These are phyloP conservation scores for Yarrowia sp. DNA, from an alignment of 805 yeast species.

Conservation along the genomic window DNA sequence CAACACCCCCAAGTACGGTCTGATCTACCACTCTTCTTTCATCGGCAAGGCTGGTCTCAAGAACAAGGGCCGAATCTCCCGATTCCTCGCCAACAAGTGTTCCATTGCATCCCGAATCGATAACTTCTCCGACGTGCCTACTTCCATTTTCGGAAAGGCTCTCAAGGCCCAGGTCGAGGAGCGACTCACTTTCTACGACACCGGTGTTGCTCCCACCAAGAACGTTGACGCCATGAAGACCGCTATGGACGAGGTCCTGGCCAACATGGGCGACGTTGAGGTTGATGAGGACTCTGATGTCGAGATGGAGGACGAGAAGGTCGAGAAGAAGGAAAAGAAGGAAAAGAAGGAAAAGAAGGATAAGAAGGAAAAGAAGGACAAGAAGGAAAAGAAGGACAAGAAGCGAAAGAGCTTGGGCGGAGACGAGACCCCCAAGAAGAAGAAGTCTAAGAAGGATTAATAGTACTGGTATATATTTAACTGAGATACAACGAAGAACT, in stretches of 20 bases:
- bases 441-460: slow-evolving; percentile 32
- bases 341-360: slow-evolving; percentile 45
- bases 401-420: slow-evolving; percentile 37
- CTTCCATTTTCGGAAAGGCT: slow-evolving; percentile 82
- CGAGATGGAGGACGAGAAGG: slow-evolving; percentile 39
- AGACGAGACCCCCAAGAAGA: slow-evolving; percentile 30
- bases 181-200: slow-evolving; percentile 90
- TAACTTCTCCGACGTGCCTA: slow-evolving; percentile 92
- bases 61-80: slow-evolving; percentile 98
- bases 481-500: not conserved
- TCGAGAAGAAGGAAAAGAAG: slow-evolving; percentile 35
- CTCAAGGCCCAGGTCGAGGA: slow-evolving; percentile 97
- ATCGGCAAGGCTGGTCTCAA: slow-evolving; percentile 98
- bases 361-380: slow-evolving; percentile 51
- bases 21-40: slow-evolving; percentile 92
- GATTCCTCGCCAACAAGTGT: slow-evolving; percentile 98
- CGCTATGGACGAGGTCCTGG: slow-evolving; percentile 70
- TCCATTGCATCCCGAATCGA: slow-evolving; percentile 98
- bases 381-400: slow-evolving; percentile 55
- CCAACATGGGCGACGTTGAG: slow-evolving; percentile 40
- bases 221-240: slow-evolving; percentile 90
- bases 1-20: slow-evolving; percentile 97
- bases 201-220: slow-evolving; percentile 96
- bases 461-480: slow-evolving; percentile 26
- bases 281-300: slow-evolving; percentile 45